phyloP scores from a whole-genome alignment of 495 filamentous ascomycete genomes.

The Penicillium macrosclerotiorum region DNA sequence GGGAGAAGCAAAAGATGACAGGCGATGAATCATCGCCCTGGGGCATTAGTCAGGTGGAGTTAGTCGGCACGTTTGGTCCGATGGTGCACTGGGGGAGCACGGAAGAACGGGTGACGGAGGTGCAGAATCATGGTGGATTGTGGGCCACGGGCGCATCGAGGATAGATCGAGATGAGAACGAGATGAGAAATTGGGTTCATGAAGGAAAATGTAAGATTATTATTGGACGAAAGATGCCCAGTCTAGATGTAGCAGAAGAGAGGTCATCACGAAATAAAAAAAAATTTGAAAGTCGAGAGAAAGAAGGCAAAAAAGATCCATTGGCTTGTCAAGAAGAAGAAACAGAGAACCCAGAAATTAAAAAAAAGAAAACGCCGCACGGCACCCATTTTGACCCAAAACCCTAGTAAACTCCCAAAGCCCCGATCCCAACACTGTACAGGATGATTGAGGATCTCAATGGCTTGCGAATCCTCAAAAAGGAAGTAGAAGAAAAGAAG shows the following conservation, averaged over 20 bases:
- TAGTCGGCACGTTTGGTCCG: conserved; percentile 13
- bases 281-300: conserved; percentile 1
- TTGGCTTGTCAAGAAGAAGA: not conserved
- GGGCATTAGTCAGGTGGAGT: conserved; percentile 20
- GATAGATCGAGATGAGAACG: too few species aligned
- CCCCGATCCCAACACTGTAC: conserved; percentile 23
- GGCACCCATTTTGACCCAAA: conserved; percentile 9
- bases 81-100: conserved; percentile 1
- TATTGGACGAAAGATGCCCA: too few species aligned
- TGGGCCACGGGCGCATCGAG: too few species aligned
- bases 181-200: too few species aligned
- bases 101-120: not conserved
- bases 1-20: not conserved
- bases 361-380: conserved; percentile 8
- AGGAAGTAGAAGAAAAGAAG: not conserved
- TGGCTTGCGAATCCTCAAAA: conserved; percentile 9
- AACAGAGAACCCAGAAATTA: conserved; percentile 4
- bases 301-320: not conserved
- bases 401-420: conserved; percentile 10
- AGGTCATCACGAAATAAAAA: not conserved
- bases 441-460: conserved; percentile 22
- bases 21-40: conserved; percentile 9
- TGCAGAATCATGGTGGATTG: too few species aligned
- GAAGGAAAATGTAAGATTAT: too few species aligned
- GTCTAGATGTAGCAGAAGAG: not conserved